Evolutionary conservation across 2,329 filamentous ascomycete species (phyloP), one percentile per base, ranked within the genome.

Genomic region (Venturia carpophila): DNA sequence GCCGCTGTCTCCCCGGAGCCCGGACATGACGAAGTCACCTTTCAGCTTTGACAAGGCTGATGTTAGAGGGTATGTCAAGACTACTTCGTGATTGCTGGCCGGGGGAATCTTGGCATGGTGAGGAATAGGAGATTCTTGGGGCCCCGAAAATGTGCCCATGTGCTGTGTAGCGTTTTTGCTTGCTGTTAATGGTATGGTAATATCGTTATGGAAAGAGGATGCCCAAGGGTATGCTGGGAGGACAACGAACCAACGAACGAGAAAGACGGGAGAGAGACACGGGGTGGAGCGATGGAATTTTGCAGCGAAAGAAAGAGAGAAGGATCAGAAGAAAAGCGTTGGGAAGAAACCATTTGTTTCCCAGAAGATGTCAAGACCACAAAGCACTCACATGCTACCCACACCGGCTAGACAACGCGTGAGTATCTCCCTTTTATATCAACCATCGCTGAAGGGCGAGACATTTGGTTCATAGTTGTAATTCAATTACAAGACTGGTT

Each of bases 1-100:
- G 63, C 91, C 91, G 1, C 85, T 96, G 77, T 93, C 90, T 71
- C 92, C 92, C 0, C 82, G 92, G 62, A 92, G 90, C 71, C 92
- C 92, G 0, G 91, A 95, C 69, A 91, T 94, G 80, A 86, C 87
- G 64, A 90, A 87, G 70, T 92, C 90, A 72, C 92, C 91, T 0
- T 97, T 96, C 72, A 84, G 83, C 3, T 84, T 87, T 73, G 75
- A 77, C 39, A 73, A 74, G n/a, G 70, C 73, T 55, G 78, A 80
- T 67, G 77, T 72, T 49, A 69, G 68, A 68, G 67, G 68, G 41
- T 75, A 75, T 49, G 21, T 66, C 17, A 64, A 64, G 42, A 39
- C 24, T n/a, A 63, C 42, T 34, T 58, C 52, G 30, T 58, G 52
- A 58, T 37, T 1, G 17, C 6, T 6, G 30, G 13, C 2, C 11